Percentiles rank a stretch among this genome's conserved stretches.
Conservation (phyloP, 1,139 yeast genomes). For the Protomyces macrosporus region DNA sequence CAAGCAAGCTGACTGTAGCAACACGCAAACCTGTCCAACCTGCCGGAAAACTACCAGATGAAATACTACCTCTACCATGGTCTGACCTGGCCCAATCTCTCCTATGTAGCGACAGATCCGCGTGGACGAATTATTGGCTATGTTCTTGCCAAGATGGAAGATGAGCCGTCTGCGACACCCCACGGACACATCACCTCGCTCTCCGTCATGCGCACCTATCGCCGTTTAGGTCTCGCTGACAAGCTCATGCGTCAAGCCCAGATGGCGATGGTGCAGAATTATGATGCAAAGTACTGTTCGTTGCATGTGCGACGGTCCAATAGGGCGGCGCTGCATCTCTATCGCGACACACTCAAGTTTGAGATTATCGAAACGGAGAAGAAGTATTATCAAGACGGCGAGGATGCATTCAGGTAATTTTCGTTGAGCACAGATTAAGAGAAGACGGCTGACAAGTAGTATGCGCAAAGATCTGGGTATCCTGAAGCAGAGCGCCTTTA, state of each 20-base stretch:
- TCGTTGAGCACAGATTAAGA: neutral
- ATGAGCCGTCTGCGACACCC: constrained; percentile 72
- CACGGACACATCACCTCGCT: constrained; percentile 94
- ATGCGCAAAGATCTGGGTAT: constrained; percentile 17
- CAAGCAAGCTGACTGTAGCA: constrained; percentile 42
- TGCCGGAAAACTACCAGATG: constrained; percentile 90
- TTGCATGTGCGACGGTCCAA: constrained; percentile 91
- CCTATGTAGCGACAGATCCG: constrained; percentile 77
- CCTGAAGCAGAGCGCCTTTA: constrained; percentile 10
- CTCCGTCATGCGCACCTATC: constrained; percentile 90
- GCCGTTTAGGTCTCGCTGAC: constrained; percentile 93
- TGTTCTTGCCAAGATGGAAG: constrained; percentile 94
- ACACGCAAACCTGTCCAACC: constrained; percentile 83
- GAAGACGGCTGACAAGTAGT: constrained; percentile 70
- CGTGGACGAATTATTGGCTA: constrained; percentile 73
- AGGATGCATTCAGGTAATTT: constrained; percentile 97
- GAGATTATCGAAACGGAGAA: constrained; percentile 77
- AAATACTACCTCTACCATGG: constrained; percentile 88
- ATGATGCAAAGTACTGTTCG: constrained; percentile 77
- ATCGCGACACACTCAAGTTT: constrained; percentile 77
- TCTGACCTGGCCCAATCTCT: constrained; percentile 95
- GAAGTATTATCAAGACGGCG: constrained; percentile 92
- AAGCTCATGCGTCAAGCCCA: constrained; percentile 86
- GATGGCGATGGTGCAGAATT: constrained; percentile 73
- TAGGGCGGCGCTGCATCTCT: constrained; percentile 87